These are phyloP conservation scores for Candida smagusa DNA, from an alignment of 1,139 yeast species.

Conservation along the genomic window DNA sequence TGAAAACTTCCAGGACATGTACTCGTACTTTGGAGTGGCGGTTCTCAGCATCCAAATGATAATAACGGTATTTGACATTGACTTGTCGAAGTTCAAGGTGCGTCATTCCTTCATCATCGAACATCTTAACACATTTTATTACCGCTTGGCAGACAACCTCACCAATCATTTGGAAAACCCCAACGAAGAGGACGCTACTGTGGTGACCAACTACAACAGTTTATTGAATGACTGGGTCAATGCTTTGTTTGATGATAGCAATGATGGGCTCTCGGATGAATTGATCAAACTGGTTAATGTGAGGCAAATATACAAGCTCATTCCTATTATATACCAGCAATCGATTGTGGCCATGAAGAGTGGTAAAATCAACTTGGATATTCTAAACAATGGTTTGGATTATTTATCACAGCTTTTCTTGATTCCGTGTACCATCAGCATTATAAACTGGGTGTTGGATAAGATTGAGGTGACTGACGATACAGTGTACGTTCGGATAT, in stretches of 20 bases:
- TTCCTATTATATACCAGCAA: slow-evolving; percentile 75
- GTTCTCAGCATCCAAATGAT: slow-evolving; percentile 49
- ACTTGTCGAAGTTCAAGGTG: slow-evolving; percentile 22
- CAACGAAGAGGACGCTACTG: slow-evolving; percentile 29
- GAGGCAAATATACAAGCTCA: slow-evolving; percentile 63
- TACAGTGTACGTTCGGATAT: slow-evolving; percentile 14
- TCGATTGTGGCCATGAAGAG: slow-evolving; percentile 60
- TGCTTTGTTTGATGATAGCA: slow-evolving; percentile 66
- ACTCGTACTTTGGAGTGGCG: slow-evolving; percentile 62
- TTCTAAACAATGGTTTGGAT: slow-evolving; percentile 41
- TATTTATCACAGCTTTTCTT: slow-evolving; percentile 43
- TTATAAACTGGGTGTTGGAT: slow-evolving; percentile 29
- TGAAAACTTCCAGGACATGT: slow-evolving; percentile 64
- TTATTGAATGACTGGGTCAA: slow-evolving; percentile 73
- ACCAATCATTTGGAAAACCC: slow-evolving; percentile 16
- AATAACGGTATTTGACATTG: slow-evolving; percentile 42
- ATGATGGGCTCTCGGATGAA: slow-evolving; percentile 86
- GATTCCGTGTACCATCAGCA: slow-evolving; percentile 37
- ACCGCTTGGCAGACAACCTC: slow-evolving; percentile 28
- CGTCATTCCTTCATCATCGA: slow-evolving; percentile 32
- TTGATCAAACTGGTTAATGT: slow-evolving; percentile 64
- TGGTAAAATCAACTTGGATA: slow-evolving; percentile 41
- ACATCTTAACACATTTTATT: slow-evolving; percentile 34
- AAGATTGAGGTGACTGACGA: slow-evolving; percentile 12
- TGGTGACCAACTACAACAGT: slow-evolving; percentile 38